Conservation (phyloP, 768 basidiomycete species). For the Thelephora ganbajun region DNA sequence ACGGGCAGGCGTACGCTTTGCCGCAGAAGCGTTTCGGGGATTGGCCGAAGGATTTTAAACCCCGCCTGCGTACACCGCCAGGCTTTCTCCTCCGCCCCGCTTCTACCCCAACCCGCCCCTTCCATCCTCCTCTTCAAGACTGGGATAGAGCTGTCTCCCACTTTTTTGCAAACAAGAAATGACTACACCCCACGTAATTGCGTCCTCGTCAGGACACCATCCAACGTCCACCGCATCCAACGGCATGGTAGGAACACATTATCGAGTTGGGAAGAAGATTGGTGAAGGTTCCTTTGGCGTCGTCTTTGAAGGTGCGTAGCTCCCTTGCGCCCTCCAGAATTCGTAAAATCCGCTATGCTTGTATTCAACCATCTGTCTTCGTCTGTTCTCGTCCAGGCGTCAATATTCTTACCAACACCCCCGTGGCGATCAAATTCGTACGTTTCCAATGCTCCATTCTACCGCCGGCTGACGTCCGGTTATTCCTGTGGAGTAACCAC, state of each 20-base stretch:
- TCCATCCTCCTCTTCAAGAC: conserved; percentile 5
- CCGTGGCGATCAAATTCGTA: conserved; percentile 97
- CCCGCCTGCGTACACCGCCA: too few species aligned
- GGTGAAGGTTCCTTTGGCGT: conserved; percentile 99
- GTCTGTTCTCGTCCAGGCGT: conserved; percentile 36
- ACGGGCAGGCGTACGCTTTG: too few species aligned
- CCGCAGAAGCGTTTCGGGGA: too few species aligned
- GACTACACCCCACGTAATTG: conserved; percentile 77
- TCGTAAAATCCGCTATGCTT: neutral
- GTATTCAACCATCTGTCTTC: neutral
- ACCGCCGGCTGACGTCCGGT: neutral
- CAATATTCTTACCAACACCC: conserved; percentile 72
- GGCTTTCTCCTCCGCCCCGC: neutral
- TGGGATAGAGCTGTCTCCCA: conserved; percentile 5
- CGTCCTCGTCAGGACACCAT: conserved; percentile 60
- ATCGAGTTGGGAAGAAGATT: conserved; percentile 94
- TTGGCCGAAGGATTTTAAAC: too few species aligned
- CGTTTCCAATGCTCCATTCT: conserved; percentile 16
- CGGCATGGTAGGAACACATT: conserved; percentile 69
- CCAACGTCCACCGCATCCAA: conserved; percentile 45
- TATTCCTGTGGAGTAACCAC: neutral
- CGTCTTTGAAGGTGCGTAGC: conserved; percentile 74
- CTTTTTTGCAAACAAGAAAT: conserved; percentile 22
- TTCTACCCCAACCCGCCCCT: neutral
- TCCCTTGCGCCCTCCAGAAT: neutral